A percentile compares a stretch with the other conserved stretches of the same genome.
phyloP scores from a whole-genome alignment of 2,329 filamentous ascomycete genomes.

The Pseudogymnoascus sp. region DNA sequence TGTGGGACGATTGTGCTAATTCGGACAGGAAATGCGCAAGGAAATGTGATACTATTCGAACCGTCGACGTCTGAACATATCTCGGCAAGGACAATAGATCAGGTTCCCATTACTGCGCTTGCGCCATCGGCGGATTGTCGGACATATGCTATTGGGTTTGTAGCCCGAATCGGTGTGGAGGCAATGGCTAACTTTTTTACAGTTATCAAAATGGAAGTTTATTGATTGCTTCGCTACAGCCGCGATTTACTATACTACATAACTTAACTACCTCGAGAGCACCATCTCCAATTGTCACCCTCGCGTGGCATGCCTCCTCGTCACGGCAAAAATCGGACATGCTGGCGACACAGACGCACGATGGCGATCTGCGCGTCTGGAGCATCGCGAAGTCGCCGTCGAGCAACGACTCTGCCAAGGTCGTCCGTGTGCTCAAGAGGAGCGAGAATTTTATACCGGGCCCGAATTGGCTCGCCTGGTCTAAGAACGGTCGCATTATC shows the following conservation, averaged over 20 bases:
- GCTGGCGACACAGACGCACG: slow-evolving; percentile 84
- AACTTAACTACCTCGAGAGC: slow-evolving; percentile 76
- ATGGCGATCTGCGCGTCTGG: slow-evolving; percentile 92
- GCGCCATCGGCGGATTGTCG: slow-evolving; percentile 83
- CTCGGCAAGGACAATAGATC: slow-evolving; percentile 78
- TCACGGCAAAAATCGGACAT: slow-evolving; percentile 96
- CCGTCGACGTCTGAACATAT: slow-evolving; percentile 88
- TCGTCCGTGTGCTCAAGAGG: slow-evolving; percentile 78
- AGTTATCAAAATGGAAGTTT: slow-evolving; percentile 95
- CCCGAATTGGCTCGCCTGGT: slow-evolving; percentile 96
- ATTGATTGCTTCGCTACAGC: slow-evolving; percentile 78
- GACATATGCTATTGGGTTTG: slow-evolving; percentile 91
- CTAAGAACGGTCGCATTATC: slow-evolving; percentile 92
- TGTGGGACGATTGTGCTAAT: slow-evolving; percentile 14
- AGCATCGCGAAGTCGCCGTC: slow-evolving; percentile 78
- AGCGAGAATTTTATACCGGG: slow-evolving; percentile 65
- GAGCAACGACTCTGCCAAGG: slow-evolving; percentile 67
- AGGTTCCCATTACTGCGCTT: slow-evolving; percentile 88
- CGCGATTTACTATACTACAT: slow-evolving; percentile 88
- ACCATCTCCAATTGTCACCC: slow-evolving; percentile 76
- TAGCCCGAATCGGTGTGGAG: slow-evolving; percentile 11
- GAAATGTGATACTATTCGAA: slow-evolving; percentile 90
- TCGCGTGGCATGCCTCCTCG: slow-evolving; percentile 95
- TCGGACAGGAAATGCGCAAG: slow-evolving; percentile 71
- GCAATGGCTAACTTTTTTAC: slow-evolving; percentile 9